A percentile compares a stretch with the other conserved stretches of the same genome.
Conservation (phyloP, 176 grass and related monocot genomes). For the Stipa capillata region DNA sequence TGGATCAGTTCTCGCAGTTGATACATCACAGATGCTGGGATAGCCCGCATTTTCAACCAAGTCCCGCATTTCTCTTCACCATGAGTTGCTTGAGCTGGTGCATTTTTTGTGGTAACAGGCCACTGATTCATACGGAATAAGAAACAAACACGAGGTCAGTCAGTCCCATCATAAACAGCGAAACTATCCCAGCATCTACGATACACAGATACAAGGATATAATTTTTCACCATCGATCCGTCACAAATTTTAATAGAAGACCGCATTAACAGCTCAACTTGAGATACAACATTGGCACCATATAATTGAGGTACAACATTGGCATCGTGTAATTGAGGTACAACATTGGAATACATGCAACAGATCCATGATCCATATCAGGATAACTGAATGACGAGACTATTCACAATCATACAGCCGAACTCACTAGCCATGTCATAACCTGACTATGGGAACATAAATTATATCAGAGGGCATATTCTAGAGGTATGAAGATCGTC, state of each 20-base stretch:
- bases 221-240: background rate
- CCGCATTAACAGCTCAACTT: background rate
- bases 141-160: background rate
- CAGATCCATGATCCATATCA: background rate
- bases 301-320: background rate
- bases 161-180: background rate
- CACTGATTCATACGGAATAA: background rate
- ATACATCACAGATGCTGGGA: background rate
- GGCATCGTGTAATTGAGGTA: background rate
- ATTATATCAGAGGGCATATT: background rate
- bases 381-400: background rate
- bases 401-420: constrained; percentile 10
- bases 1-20: background rate
- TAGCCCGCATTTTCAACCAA: background rate
- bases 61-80: background rate
- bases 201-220: background rate
- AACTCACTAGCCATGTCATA: background rate
- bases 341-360: background rate
- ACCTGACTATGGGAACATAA: background rate
- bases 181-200: background rate
- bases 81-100: background rate
- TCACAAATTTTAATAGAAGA: background rate
- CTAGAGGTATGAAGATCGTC: background rate
- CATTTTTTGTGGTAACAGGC: background rate
- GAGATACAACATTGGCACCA: no score